These are phyloP conservation scores for Pyracantha coccinea DNA, from an alignment of 331 rosid species.

Conservation along the genomic window DNA sequence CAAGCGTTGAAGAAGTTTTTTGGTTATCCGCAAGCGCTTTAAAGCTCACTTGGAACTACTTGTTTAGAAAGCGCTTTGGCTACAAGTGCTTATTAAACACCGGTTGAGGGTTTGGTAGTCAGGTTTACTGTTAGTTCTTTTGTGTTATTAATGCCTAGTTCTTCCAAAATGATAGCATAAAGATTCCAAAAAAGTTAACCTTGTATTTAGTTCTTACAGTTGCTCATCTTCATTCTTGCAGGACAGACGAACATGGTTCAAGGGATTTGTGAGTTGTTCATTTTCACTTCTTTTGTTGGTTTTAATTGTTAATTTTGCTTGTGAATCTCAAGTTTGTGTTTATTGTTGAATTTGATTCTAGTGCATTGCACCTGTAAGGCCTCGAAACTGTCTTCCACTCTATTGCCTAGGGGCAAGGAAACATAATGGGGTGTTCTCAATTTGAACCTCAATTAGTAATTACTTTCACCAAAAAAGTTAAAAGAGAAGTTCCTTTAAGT, in stretches of 20 bases:
- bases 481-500: not conserved
- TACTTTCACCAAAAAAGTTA: not conserved
- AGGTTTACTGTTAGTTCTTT: not conserved
- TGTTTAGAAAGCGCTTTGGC: not conserved
- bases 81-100: not conserved
- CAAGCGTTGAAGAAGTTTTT: not conserved
- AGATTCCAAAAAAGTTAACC: not conserved
- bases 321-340: not conserved
- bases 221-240: slow-evolving; percentile 34
- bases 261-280: slow-evolving; percentile 59
- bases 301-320: slow-evolving; percentile 1
- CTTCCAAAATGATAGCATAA: not conserved
- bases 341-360: not conserved
- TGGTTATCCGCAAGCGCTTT: not conserved
- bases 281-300: slow-evolving; percentile 3
- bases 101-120: not conserved
- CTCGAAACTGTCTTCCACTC: not conserved
- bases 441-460: not conserved
- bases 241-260: slow-evolving; percentile 82
- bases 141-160: not conserved
- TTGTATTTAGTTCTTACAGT: slow-evolving; percentile 28
- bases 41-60: not conserved
- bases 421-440: not conserved
- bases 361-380: not conserved
- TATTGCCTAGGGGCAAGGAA: not conserved